Conservation (phyloP, 2,329 filamentous ascomycete species). For the Gremmenia infestans region DNA sequence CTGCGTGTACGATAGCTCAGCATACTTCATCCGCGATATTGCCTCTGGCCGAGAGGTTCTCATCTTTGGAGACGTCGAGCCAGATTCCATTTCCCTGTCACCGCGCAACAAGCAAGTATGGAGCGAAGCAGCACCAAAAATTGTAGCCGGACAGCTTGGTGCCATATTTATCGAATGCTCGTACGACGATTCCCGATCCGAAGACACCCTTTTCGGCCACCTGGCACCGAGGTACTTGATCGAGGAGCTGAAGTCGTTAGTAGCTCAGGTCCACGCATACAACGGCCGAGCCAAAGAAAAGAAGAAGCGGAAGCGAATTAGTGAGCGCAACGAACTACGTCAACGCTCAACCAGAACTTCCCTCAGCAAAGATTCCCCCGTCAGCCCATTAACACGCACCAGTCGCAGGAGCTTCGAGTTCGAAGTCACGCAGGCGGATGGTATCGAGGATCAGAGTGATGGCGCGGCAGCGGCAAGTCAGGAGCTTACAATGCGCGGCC, state of each 20-base stretch:
- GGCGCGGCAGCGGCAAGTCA: not conserved
- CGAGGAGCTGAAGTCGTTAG: constrained; percentile 69
- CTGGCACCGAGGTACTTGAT: constrained; percentile 79
- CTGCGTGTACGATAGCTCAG: constrained; percentile 82
- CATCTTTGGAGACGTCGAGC: constrained; percentile 94
- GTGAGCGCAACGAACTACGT: constrained; percentile 32
- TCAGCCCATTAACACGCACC: constrained; percentile 1
- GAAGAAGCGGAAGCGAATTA: constrained; percentile 60
- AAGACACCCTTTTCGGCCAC: constrained; percentile 81
- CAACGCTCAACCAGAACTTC: constrained; percentile 8
- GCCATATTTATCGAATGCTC: constrained; percentile 96
- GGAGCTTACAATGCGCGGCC: not conserved
- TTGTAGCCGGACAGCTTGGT: constrained; percentile 64
- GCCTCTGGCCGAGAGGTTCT: constrained; percentile 70
- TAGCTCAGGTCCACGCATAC: constrained; percentile 33
- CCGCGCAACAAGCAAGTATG: constrained; percentile 81
- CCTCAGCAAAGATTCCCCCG: not conserved
- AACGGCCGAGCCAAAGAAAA: constrained; percentile 34
- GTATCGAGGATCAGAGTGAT: not conserved
- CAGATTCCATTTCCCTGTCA: constrained; percentile 75
- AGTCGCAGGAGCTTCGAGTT: not conserved
- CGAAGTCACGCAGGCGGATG: not conserved
- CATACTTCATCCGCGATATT: constrained; percentile 84
- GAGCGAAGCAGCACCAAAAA: constrained; percentile 82
- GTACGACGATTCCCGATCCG: constrained; percentile 74